phyloP scores from a whole-genome alignment of 2,329 filamentous ascomycete species.

The Penicillium capsulatum region DNA sequence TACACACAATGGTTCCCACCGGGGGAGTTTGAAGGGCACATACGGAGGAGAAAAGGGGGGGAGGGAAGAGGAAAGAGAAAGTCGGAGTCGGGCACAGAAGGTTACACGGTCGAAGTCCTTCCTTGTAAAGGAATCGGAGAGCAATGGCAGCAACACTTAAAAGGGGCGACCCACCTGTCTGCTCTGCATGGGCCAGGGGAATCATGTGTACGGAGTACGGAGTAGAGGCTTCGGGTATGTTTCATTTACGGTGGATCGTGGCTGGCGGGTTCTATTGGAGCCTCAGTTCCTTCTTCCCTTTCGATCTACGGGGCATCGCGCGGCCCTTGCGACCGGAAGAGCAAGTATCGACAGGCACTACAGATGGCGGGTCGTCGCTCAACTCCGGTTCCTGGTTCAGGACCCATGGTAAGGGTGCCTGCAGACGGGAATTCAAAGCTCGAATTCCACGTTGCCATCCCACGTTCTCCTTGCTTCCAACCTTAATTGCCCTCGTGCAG shows the following conservation, averaged over 20 bases:
- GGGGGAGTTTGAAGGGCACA: background rate
- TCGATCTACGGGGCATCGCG: background rate
- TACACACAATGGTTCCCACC: background rate
- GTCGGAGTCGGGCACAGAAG: background rate
- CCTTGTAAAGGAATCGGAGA: conserved; percentile 3
- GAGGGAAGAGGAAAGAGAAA: conserved; percentile 1
- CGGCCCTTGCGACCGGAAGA: conserved; percentile 1
- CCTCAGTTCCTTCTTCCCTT: no score
- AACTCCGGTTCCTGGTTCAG: background rate
- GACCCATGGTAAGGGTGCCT: background rate
- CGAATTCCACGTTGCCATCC: background rate
- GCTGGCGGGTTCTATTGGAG: background rate
- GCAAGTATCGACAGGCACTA: conserved; percentile 19
- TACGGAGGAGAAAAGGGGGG: conserved; percentile 1
- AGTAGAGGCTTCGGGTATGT: conserved; percentile 7
- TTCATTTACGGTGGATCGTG: conserved; percentile 20
- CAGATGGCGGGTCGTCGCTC: background rate
- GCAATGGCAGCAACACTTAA: conserved; percentile 10
- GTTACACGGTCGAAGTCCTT: conserved; percentile 1
- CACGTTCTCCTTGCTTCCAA: background rate
- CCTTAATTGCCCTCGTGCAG: background rate
- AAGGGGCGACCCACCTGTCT: conserved; percentile 15
- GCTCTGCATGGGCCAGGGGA: conserved; percentile 5
- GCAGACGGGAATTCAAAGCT: background rate
- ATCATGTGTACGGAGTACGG: no score